These are phyloP conservation scores for Erysimum cheiranthoides DNA, from an alignment of 345 rosid species.

Conservation along the genomic window DNA sequence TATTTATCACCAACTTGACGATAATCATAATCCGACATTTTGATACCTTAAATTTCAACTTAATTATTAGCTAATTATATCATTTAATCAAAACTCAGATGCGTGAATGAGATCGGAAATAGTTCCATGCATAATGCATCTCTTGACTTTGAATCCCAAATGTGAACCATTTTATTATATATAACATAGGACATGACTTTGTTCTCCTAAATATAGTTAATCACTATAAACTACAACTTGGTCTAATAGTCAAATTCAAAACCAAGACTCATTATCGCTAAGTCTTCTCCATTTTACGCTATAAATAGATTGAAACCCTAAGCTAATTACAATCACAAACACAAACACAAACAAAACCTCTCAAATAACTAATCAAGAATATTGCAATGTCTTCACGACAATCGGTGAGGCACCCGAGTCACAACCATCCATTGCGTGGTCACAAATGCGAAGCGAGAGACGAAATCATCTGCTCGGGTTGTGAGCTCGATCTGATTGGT, in stretches of 20 bases:
- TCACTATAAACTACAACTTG: slow-evolving; percentile 24
- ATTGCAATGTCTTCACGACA: slow-evolving; percentile 29
- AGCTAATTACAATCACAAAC: not conserved
- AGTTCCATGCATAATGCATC: slow-evolving; percentile 23
- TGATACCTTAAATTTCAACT: not conserved
- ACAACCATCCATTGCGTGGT: slow-evolving; percentile 37
- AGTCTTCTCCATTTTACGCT: slow-evolving; percentile 1
- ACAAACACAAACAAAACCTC: slow-evolving; percentile 1
- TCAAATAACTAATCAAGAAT: slow-evolving; percentile 14
- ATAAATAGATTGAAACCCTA: slow-evolving; percentile 13
- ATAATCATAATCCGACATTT: not conserved
- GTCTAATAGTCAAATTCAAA: slow-evolving; percentile 17
- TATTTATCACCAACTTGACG: slow-evolving; percentile 1
- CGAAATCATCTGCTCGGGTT: slow-evolving; percentile 34
- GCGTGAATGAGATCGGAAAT: not conserved
- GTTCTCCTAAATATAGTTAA: slow-evolving; percentile 24
- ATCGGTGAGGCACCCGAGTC: slow-evolving; percentile 35
- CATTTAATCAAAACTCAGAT: not conserved
- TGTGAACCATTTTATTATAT: slow-evolving; percentile 12
- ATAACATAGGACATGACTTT: not conserved
- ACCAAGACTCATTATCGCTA: slow-evolving; percentile 7
- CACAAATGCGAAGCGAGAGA: slow-evolving; percentile 25
- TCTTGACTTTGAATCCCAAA: slow-evolving; percentile 25
- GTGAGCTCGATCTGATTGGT: slow-evolving; percentile 38
- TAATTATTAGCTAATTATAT: not conserved